phyloP scores from a whole-genome alignment of 2,329 filamentous ascomycete genomes.

The Chaetoscypha palmicola region DNA sequence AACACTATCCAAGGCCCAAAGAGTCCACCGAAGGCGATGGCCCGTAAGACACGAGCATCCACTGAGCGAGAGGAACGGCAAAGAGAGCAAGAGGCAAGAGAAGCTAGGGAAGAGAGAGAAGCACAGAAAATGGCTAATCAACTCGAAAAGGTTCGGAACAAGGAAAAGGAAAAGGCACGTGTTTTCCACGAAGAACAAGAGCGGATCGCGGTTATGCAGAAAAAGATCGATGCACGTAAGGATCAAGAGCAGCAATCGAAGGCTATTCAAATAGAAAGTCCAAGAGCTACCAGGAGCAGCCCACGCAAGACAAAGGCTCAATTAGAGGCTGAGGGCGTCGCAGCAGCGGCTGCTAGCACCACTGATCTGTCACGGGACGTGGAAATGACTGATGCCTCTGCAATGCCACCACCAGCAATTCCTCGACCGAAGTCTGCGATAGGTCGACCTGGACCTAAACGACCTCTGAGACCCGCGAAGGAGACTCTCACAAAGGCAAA shows the following conservation, averaged over 20 bases:
- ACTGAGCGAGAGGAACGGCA: constrained; percentile 53
- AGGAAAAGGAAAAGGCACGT: constrained; percentile 62
- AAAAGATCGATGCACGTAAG: constrained; percentile 45
- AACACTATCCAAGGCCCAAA: constrained; percentile 11
- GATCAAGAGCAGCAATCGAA: constrained; percentile 41
- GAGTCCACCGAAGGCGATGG: constrained; percentile 25
- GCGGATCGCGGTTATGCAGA: constrained; percentile 45
- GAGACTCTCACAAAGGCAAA: constrained; percentile 52
- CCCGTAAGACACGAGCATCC: constrained; percentile 48
- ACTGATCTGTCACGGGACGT: constrained; percentile 37
- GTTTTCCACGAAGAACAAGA: constrained; percentile 53
- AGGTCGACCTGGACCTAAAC: constrained; percentile 45
- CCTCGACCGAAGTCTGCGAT: constrained; percentile 44
- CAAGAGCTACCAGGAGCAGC: constrained; percentile 42
- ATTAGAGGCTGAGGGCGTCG: constrained; percentile 29
- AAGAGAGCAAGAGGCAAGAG: constrained; percentile 61
- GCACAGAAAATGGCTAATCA: constrained; percentile 54
- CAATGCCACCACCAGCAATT: constrained; percentile 55
- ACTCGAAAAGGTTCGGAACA: constrained; percentile 59
- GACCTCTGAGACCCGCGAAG: constrained; percentile 56
- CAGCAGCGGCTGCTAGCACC: constrained; percentile 29
- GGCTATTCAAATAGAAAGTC: constrained; percentile 30
- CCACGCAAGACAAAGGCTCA: constrained; percentile 43
- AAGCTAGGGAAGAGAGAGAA: constrained; percentile 53
- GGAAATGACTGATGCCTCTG: constrained; percentile 51